phyloP scores from a whole-genome alignment of 2,329 filamentous ascomycete genomes.

The Elsinoe australis region DNA sequence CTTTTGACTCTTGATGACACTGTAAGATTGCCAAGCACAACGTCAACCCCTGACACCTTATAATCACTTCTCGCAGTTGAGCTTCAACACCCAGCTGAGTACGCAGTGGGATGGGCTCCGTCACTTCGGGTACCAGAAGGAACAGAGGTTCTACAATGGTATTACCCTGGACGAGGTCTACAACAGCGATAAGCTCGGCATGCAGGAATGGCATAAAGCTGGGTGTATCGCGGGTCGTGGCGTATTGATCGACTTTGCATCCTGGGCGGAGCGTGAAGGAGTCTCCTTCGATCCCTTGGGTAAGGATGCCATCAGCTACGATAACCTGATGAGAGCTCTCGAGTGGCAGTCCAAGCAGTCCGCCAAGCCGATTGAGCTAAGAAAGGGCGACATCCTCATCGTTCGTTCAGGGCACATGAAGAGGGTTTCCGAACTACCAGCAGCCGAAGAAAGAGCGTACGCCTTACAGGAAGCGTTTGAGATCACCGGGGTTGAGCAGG shows the following conservation, averaged over 20 bases:
- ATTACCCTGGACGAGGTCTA: slow-evolving; percentile 12
- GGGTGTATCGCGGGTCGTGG: no score
- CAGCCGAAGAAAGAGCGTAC: slow-evolving; percentile 32
- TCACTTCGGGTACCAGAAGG: slow-evolving; percentile 45
- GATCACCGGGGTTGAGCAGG: slow-evolving; percentile 44
- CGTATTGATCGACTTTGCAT: no score
- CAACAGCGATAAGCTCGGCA: no score
- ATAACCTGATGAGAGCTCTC: no score
- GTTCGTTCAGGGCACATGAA: slow-evolving; percentile 43
- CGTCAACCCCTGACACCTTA: neutral
- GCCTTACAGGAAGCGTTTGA: slow-evolving; percentile 33
- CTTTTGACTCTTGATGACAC: slow-evolving; percentile 54
- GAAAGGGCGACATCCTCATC: slow-evolving; percentile 36
- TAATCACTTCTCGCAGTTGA: neutral
- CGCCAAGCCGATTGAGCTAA: no score
- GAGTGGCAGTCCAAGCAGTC: no score
- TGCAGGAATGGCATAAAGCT: no score
- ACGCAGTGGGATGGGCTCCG: slow-evolving; percentile 45
- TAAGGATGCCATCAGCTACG: no score
- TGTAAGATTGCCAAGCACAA: slow-evolving; percentile 23
- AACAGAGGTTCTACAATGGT: slow-evolving; percentile 13
- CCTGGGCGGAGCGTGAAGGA: no score
- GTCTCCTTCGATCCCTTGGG: no score
- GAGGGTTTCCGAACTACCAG: slow-evolving; percentile 34
- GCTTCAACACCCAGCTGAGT: slow-evolving; percentile 15